phyloP scores from a whole-genome alignment of 2,329 filamentous ascomycete species.

The Colletotrichum shisoi region DNA sequence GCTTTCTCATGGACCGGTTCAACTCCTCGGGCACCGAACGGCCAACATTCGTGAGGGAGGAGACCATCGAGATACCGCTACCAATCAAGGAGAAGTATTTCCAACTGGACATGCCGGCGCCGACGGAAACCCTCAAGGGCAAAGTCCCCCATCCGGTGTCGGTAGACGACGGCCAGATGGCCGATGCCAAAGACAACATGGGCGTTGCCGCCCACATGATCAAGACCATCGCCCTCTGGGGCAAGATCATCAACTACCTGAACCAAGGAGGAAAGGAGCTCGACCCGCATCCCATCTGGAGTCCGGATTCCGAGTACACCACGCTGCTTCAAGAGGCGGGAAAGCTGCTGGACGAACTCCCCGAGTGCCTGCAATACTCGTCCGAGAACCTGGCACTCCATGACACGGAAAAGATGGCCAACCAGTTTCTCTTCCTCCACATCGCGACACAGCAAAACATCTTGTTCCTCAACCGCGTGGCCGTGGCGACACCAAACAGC shows the following conservation, averaged over 20 bases:
- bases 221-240: constrained; percentile 85
- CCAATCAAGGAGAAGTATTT: constrained; percentile 92
- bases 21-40: constrained; percentile 94
- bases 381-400: constrained; percentile 85
- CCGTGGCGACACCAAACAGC: constrained; percentile 73
- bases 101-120: constrained; percentile 86
- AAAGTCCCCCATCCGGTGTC: constrained; percentile 69
- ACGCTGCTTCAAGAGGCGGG: constrained; percentile 75
- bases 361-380: constrained; percentile 75
- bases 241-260: constrained; percentile 85
- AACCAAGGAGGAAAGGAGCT: constrained; percentile 87
- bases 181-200: constrained; percentile 82
- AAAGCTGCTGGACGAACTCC: constrained; percentile 73
- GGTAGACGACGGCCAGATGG: constrained; percentile 69
- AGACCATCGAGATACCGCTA: constrained; percentile 86
- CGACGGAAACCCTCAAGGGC: constrained; percentile 83
- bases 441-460: constrained; percentile 89
- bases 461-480: constrained; percentile 88
- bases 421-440: constrained; percentile 92
- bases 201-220: constrained; percentile 92
- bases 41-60: constrained; percentile 89
- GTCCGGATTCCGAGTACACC: constrained; percentile 77
- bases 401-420: constrained; percentile 82
- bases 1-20: constrained; percentile 96
- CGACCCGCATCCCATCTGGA: constrained; percentile 82